A percentile compares a stretch with the other conserved stretches of the same genome.
Evolutionary conservation across 371 early-diverging fungal genomes (phyloP).

Genomic region (Rhizomucor miehei): DNA sequence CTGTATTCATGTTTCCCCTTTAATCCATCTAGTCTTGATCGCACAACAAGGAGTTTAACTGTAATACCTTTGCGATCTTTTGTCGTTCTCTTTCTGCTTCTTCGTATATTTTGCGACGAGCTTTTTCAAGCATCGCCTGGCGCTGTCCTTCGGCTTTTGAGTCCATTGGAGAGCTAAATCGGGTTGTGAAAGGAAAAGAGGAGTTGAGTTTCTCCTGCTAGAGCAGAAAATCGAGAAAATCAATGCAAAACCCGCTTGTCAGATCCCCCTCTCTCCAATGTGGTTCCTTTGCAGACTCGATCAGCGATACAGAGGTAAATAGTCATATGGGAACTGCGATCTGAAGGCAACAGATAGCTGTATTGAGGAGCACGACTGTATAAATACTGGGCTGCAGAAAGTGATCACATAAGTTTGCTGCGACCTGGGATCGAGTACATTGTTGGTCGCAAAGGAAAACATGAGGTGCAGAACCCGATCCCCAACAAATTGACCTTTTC

Average conservation of each 20-base stretch:
- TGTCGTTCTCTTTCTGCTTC: constrained; percentile 76
- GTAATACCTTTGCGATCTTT: constrained; percentile 69
- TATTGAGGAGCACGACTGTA: too few relatives aligned
- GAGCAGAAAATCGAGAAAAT: too few relatives aligned
- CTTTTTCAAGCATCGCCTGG: constrained; percentile 70
- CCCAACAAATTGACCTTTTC: background rate
- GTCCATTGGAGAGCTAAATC: too few relatives aligned
- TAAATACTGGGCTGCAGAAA: background rate
- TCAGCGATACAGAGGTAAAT: too few relatives aligned
- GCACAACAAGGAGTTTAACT: background rate
- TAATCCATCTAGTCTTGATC: background rate
- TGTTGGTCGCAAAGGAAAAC: constrained; percentile 11
- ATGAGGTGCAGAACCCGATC: background rate
- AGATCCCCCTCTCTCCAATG: too few relatives aligned
- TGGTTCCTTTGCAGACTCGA: too few relatives aligned
- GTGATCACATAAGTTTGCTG: constrained; percentile 7
- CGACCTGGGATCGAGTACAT: constrained; percentile 11
- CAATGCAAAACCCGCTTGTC: too few relatives aligned
- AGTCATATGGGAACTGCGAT: too few relatives aligned
- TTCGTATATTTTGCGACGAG: constrained; percentile 69
- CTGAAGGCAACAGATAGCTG: too few relatives aligned
- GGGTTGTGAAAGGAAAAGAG: too few relatives aligned
- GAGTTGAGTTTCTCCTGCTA: too few relatives aligned
- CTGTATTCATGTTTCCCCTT: constrained; percentile 7
- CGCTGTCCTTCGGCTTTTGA: constrained; percentile 66